Conservation (phyloP, 192 early-diverging fungal genomes). For the Coemansia asiatica region DNA sequence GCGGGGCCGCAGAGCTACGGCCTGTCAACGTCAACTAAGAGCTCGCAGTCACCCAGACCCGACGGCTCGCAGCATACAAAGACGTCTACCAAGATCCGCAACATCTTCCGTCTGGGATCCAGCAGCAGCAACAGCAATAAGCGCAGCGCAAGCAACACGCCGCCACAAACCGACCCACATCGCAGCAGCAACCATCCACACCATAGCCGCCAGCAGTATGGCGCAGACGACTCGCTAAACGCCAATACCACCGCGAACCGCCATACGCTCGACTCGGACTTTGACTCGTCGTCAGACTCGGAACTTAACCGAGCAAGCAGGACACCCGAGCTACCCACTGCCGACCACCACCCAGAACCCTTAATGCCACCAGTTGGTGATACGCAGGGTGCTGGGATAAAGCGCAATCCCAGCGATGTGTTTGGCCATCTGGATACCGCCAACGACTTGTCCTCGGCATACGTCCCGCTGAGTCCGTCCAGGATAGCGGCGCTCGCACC, state of each 20-base stretch:
- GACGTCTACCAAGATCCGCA: constrained; percentile 31
- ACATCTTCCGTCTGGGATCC: constrained; percentile 30
- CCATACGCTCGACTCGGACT: constrained; percentile 41
- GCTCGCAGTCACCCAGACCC: not conserved
- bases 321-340: constrained; percentile 5
- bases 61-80: constrained; percentile 5
- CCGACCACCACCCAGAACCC: too few relatives aligned
- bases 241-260: not conserved
- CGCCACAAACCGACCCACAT: constrained; percentile 1
- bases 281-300: constrained; percentile 13
- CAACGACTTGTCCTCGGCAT: constrained; percentile 7
- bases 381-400: too few relatives aligned
- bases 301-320: not conserved
- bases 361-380: too few relatives aligned
- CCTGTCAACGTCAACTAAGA: not conserved
- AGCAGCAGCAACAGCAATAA: not conserved
- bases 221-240: constrained; percentile 4
- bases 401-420: constrained; percentile 4
- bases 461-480: constrained; percentile 18
- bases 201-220: constrained; percentile 3
- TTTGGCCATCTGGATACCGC: constrained; percentile 14
- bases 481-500: not conserved
- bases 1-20: not conserved
- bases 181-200: constrained; percentile 1
- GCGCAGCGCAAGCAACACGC: not conserved